Percentiles rank a stretch among this genome's conserved stretches.
Evolutionary conservation across 75 land plant genomes (phyloP).

Genomic region (Cryptomeria japonica): DNA sequence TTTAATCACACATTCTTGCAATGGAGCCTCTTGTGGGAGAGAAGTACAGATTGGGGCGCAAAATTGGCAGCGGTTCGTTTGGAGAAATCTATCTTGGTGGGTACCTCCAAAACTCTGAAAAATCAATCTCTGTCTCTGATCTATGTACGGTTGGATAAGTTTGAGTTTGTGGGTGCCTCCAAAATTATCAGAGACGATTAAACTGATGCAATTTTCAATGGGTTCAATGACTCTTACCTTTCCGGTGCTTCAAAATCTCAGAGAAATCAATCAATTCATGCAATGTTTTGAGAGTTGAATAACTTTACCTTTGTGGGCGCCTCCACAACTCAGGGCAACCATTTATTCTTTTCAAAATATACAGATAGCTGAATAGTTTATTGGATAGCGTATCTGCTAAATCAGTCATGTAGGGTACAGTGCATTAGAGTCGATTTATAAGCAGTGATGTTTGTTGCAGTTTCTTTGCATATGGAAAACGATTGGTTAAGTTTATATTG

Average conservation of each 20-base stretch:
- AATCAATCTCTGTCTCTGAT: not conserved
- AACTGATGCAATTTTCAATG: not conserved
- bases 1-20: not conserved
- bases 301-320: not conserved
- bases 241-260: not conserved
- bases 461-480: not conserved
- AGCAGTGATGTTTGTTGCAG: not conserved
- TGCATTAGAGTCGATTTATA: not conserved
- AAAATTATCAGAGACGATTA: not conserved
- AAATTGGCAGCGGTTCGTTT: constrained; percentile 86
- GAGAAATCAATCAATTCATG: not conserved
- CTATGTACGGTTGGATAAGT: not conserved
- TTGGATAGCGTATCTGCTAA: no score
- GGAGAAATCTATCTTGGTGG: constrained; percentile 45
- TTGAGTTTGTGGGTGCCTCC: not conserved
- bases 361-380: not conserved
- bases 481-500: not conserved
- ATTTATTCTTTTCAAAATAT: not conserved
- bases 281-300: not conserved
- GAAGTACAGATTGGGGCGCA: constrained; percentile 72
- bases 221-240: not conserved
- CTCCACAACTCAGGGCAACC: not conserved
- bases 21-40: constrained; percentile 73
- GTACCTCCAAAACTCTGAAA: not conserved
- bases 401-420: not conserved